Evolutionary conservation across 2,329 filamentous ascomycete genomes (phyloP).

Genomic region (Xylaria sp.): DNA sequence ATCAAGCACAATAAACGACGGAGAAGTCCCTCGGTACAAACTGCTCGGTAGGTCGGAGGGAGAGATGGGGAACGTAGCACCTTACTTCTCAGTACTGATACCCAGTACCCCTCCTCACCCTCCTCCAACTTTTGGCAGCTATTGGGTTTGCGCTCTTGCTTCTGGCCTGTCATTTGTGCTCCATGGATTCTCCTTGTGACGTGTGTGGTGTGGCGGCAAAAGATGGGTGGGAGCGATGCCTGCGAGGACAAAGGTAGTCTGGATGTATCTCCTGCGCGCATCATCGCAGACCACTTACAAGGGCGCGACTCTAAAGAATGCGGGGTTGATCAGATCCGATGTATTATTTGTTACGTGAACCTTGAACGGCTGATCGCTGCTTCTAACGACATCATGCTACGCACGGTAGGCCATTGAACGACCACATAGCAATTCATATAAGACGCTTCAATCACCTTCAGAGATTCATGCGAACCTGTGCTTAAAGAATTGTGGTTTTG

Average conservation of each 20-base stretch:
- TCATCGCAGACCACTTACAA: conserved; percentile 34
- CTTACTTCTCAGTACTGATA: neutral
- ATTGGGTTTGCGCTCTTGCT: conserved; percentile 15
- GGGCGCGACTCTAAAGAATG: conserved; percentile 34
- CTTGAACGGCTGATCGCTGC: conserved; percentile 29
- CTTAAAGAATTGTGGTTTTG: neutral
- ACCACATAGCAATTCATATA: neutral
- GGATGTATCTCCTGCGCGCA: conserved; percentile 34
- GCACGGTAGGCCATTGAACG: conserved; percentile 7
- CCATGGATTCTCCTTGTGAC: conserved; percentile 22
- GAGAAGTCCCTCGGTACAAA: conserved; percentile 19
- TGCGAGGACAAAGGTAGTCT: conserved; percentile 18
- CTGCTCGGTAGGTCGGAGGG: conserved; percentile 15
- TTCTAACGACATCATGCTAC: conserved; percentile 31
- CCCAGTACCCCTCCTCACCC: too few species aligned
- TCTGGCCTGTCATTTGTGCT: conserved; percentile 12
- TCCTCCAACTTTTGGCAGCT: conserved; percentile 25
- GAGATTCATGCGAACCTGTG: neutral
- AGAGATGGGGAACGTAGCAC: conserved; percentile 24
- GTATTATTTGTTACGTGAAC: conserved; percentile 25
- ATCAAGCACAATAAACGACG: conserved; percentile 15
- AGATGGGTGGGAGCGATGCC: conserved; percentile 10
- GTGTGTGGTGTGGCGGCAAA: conserved; percentile 25
- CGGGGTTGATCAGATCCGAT: conserved; percentile 32
- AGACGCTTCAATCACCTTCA: neutral